Evolutionary conservation across 2,329 filamentous ascomycete species (phyloP).

Genomic region (Arthroderma sp.): DNA sequence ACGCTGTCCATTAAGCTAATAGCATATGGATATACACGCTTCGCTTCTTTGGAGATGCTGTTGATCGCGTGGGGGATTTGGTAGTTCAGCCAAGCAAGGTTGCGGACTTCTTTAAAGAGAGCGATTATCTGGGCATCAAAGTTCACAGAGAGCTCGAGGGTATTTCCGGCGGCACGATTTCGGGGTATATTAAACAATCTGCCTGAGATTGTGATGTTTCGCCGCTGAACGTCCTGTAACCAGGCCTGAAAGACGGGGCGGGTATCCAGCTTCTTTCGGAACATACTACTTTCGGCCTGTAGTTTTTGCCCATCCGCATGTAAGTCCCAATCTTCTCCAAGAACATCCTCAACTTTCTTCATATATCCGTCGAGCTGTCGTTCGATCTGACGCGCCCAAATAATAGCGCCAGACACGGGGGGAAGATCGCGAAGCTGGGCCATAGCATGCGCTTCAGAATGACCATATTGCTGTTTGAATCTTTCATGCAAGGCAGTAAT

Average conservation of each 20-base stretch:
- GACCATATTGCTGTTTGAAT: slow-evolving; percentile 97
- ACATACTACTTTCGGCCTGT: slow-evolving; percentile 78
- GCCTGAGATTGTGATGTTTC: slow-evolving; percentile 82
- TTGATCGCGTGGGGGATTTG: slow-evolving; percentile 87
- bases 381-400: slow-evolving; percentile 96
- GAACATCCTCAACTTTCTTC: slow-evolving; percentile 96
- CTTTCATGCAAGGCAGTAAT: slow-evolving; percentile 88
- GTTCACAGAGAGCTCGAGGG: slow-evolving; percentile 80
- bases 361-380: slow-evolving; percentile 91
- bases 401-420: slow-evolving; percentile 90
- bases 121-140: slow-evolving; percentile 97
- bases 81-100: slow-evolving; percentile 88
- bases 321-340: slow-evolving; percentile 86
- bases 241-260: slow-evolving; percentile 90
- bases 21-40: slow-evolving; percentile 92
- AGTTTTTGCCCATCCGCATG: slow-evolving; percentile 93
- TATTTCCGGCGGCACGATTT: slow-evolving; percentile 80
- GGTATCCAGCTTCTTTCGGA: slow-evolving; percentile 92
- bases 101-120: slow-evolving; percentile 95
- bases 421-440: slow-evolving; percentile 90
- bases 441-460: slow-evolving; percentile 97
- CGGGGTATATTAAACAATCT: slow-evolving; percentile 81
- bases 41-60: slow-evolving; percentile 96
- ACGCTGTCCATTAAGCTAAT: slow-evolving; percentile 98
- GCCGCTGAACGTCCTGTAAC: slow-evolving; percentile 76